Conservation (phyloP, 2,329 filamentous ascomycete species). For the Didymella glomerata region DNA sequence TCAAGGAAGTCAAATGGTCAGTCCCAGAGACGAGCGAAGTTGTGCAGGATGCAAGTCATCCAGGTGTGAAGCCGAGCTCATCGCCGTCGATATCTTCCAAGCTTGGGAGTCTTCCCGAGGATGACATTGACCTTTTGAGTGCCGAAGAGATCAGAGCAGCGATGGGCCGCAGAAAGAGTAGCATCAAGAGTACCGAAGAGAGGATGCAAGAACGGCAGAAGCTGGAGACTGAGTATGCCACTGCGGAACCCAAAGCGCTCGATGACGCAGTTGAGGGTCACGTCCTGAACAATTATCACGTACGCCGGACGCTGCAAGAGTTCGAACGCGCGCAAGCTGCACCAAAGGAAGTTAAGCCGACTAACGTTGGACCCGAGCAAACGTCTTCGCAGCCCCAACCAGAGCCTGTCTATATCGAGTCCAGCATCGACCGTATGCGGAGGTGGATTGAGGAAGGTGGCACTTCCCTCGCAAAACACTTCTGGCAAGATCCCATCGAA, state of each 20-base stretch:
- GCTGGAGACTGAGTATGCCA: slow-evolving; percentile 41
- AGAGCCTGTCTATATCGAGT: slow-evolving; percentile 27
- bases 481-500: slow-evolving; percentile 46
- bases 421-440: slow-evolving; percentile 41
- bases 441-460: slow-evolving; percentile 42
- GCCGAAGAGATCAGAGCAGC: slow-evolving; percentile 54
- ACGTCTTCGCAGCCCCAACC: background rate
- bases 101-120: slow-evolving; percentile 45
- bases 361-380: background rate
- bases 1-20: slow-evolving; percentile 3
- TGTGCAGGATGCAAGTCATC: background rate
- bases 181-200: slow-evolving; percentile 23
- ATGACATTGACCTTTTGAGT: slow-evolving; percentile 55
- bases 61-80: background rate
- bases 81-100: slow-evolving; percentile 36
- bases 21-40: background rate
- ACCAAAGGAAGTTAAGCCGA: background rate
- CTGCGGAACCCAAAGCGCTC: slow-evolving; percentile 25
- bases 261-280: slow-evolving; percentile 38
- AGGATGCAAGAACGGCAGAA: slow-evolving; percentile 29
- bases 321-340: slow-evolving; percentile 23
- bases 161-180: slow-evolving; percentile 46
- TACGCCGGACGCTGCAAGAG: slow-evolving; percentile 39
- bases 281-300: slow-evolving; percentile 40
- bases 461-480: slow-evolving; percentile 36